Evolutionary conservation across 2,329 filamentous ascomycete species (phyloP), one percentile per base, ranked within the genome.

Genomic region (Trichophyton simii): DNA sequence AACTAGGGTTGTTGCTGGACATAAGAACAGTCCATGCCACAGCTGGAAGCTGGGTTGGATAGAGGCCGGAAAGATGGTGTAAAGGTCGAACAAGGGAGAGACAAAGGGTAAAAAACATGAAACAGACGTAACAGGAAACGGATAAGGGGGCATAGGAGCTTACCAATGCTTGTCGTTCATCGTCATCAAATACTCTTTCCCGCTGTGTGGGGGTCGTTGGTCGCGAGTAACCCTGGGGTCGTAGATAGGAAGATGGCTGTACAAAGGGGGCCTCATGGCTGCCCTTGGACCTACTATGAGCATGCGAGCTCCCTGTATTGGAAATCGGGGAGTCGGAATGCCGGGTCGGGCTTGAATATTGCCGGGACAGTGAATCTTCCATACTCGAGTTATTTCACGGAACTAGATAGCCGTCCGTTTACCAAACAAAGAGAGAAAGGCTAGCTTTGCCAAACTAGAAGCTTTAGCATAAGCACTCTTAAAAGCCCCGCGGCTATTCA

Each of bases 91-190:
- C 7, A 31, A 65, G 22, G 22, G 22, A 3, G 22, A 3, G 22
- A 22, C 22, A 22, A 22, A 22, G 22, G 3, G 3, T 22, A 22
- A 22, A 22, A 22, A 22, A 22, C 22, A n/a, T 60, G 61, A 42
- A 57, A 57, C 60, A 18, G 55, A 54, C 25, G 55, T 59, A 50
- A 48, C 61, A 22, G 9, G 59, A 63, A 18, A 62, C 22, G 46
- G 52, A 58, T 60, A 57, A 60, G 31, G 46, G 38, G 50, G 54
- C 42, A 25, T 54, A 34, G 42, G 64, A 54, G 71, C 76, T 72
- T 68, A 80, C 78, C 71, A 80, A 70, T 66, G 75, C 78, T 62
- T 76, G 72, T 68, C 75, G 73, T 72, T 80, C 78, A 70, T 79
- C 78, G 67, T 72, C 70, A 65, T 80, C 77, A 66, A 79, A 74